These are phyloP conservation scores for Neopestalotiopsis clavispora DNA, from an alignment of 2,329 filamentous ascomycete species.

Conservation along the genomic window DNA sequence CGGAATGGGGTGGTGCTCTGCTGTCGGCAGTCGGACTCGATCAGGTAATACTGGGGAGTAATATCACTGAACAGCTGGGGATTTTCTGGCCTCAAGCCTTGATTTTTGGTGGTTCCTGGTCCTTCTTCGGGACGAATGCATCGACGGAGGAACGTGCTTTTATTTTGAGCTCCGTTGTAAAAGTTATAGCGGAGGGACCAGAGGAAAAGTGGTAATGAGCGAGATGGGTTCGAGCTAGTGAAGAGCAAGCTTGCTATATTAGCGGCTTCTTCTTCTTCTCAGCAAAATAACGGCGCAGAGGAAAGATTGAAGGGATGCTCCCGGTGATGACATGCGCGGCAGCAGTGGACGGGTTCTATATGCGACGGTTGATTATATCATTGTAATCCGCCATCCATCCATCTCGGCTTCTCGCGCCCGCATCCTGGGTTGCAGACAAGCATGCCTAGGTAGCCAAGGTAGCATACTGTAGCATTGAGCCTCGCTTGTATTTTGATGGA, in stretches of 20 bases:
- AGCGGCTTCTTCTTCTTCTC: neutral
- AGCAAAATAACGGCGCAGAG: neutral
- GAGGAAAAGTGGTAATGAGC: too few relatives aligned
- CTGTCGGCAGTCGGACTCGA: slow-evolving; percentile 1
- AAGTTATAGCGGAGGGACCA: neutral
- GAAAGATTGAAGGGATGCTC: neutral
- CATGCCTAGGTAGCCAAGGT: neutral
- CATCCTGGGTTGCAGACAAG: neutral
- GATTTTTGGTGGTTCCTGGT: neutral
- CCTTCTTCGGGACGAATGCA: neutral
- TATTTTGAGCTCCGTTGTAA: neutral
- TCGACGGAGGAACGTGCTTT: neutral
- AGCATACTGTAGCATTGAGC: neutral
- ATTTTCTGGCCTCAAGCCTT: neutral
- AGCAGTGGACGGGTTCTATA: neutral
- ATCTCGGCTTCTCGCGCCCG: too few relatives aligned
- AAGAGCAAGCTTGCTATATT: neutral
- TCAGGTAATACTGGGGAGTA: neutral
- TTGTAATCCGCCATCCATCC: neutral
- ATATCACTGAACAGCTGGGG: neutral
- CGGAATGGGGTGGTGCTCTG: neutral
- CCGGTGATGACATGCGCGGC: neutral
- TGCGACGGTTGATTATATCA: neutral
- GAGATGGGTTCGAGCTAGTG: neutral
- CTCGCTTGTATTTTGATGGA: neutral